Evolutionary conservation across 2,329 filamentous ascomycete genomes (phyloP), one percentile per base, ranked within the genome.

Genomic region (Sporothrix brunneoviolacea): DNA sequence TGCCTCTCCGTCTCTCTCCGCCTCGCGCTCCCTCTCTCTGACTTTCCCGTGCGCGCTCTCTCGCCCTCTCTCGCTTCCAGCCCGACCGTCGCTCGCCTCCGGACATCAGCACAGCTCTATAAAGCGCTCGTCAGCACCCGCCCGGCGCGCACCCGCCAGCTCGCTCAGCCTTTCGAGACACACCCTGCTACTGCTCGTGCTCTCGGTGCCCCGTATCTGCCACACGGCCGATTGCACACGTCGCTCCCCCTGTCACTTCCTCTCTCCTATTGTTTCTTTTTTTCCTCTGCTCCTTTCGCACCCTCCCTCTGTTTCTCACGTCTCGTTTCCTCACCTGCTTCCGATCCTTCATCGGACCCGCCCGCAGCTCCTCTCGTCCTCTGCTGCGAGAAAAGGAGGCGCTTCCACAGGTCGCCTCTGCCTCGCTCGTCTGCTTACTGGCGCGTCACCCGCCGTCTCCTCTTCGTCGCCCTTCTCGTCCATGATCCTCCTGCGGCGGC

Each of bases 161-260:
- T 43, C 9, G 41, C 42, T 45, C 42, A 27, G 42, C 42, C 42
- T 45, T 36, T 45, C 32, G 42, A 45, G 8, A 37, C 42, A 35
- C 30, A 10, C 42, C 42, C 21, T 45, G 32, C 42, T n/a, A n/a
- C n/a, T n/a, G n/a, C n/a, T n/a, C n/a, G n/a, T n/a, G n/a, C 42
- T 30, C 42, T 44, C 41, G 42, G 42, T 35, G 42, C 21, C 42
- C 30, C 4, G 2, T 12, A 36, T 16, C 4, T 15, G 18, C 33
- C 13, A 4, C 8, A 36, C 16, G 10, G 41, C 33, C 28, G 41
- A 35, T 22, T 43, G 22, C 40, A 21, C 30, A 32, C 30, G 12
- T 18, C n/a, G 30, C 30, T 32, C 44, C 22, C 35, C 24, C n/a
- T 30, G 21, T 21, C 28, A 18, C 22, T 28, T 22, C 46, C 46